Evolutionary conservation across 305 asterid species (phyloP).

Genomic region (Fraxinus sp.): DNA sequence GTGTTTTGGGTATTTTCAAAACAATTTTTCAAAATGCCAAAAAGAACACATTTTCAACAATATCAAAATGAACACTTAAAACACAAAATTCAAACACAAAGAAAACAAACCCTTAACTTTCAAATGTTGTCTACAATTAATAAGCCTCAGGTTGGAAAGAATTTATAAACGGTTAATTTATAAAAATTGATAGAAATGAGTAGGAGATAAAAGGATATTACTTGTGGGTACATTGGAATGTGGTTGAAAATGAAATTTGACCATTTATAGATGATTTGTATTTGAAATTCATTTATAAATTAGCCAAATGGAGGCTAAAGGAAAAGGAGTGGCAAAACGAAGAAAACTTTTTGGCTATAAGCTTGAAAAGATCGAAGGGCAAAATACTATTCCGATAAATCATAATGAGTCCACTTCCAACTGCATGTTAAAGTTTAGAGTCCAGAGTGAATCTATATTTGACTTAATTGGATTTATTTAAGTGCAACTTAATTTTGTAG

Average conservation of each 20-base stretch:
- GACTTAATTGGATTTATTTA: background rate
- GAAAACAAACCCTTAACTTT: background rate
- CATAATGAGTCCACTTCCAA: background rate
- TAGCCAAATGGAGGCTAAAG: background rate
- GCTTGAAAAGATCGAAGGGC: background rate
- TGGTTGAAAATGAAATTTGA: background rate
- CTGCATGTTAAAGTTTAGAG: background rate
- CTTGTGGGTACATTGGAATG: background rate
- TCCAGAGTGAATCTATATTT: background rate
- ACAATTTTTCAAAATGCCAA: too few species aligned
- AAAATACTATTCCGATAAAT: background rate
- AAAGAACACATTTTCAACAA: too few species aligned
- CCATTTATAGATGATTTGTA: background rate
- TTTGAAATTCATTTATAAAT: background rate
- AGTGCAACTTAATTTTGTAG: background rate
- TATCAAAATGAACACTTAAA: too few species aligned
- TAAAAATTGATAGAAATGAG: background rate
- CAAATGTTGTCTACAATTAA: background rate
- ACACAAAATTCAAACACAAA: too few species aligned
- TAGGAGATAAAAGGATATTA: background rate
- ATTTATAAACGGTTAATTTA: background rate
- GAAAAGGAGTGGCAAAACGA: background rate
- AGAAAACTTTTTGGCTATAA: background rate
- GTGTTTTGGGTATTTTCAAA: too few species aligned
- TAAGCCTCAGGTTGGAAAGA: background rate